Base-by-base conservation (phyloP, 768 basidiomycete genomes). In the Rubroboletus satanas region DNA sequence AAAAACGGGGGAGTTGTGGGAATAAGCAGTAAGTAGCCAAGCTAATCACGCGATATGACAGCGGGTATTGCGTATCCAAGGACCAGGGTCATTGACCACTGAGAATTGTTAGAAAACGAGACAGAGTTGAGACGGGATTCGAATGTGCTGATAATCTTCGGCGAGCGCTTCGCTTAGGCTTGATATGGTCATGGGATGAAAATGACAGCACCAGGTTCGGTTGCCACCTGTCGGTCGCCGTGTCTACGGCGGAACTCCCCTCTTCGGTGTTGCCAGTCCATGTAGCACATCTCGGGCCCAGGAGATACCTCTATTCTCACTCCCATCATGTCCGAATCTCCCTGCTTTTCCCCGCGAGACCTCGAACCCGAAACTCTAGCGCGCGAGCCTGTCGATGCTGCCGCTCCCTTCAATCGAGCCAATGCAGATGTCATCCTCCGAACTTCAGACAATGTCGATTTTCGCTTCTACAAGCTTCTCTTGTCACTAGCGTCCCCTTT, bases 401-500 rank as follows among this genome's bases (percentile, higher is more conserved):
- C 52, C 21, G 35, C 64, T 28, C 81, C 82, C 3, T 84, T 84
- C 66, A 68, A 83, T 58, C 68, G 77, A 56, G 63, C 71, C 31
- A 71, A 73, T 49, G 79, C 79, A 54, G 81, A 84, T 58, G 69
- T 84, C 49, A 76, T 83, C 50, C 68, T 86, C 39, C 77, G 79
- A 49, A 79, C 82, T 9, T 80, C 78, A 46, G 83, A 85, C 61
- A 58, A 69, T 21, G 72, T 75, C 58, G 70, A 75, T 55, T 84
- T 84, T 67, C 75, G 75, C 55, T 77, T 81, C 51, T 80, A 80
- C 74, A 81, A 80, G 59, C 59, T 77, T 38, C 70, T 85, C 51
- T 72, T 87, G 11, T 75, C 79, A 17, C 62, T 83, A 15, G 78
- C 82, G 1, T 87, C 85, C 10, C 74, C 79, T 5, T 78, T 86